Evolutionary conservation across 495 filamentous ascomycete genomes (phyloP), one percentile per base, ranked within the genome.

Genomic region (Neurospora sp.): DNA sequence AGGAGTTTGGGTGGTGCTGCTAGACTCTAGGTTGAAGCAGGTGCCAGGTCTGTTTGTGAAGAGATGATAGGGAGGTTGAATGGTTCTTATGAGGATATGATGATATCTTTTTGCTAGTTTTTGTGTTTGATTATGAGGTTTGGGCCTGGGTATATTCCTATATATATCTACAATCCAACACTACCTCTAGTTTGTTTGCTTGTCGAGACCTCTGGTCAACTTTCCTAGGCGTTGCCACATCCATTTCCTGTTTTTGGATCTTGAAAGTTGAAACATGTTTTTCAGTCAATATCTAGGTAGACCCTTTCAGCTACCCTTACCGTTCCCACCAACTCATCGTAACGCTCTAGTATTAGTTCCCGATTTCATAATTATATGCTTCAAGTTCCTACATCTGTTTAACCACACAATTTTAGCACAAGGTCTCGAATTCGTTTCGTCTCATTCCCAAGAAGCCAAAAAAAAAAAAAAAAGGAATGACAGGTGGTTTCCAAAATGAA

Each of bases 1-100:
- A 82, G 84, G 73, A 91, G 88, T 68, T 76, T 94, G 77, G 84
- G 86, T 73, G 83, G 81, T 41, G 91, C 90, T 35, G 5, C 4
- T 41, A 90, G 88, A n/a, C 41, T 44, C 71, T 82, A 82, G 80
- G 71, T 82, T 71, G 79, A 72, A 75, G 72, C 1, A 20, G n/a
- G 6, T 10, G 12, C 14, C 2, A 1, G 2, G 53, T 31, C 53
- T 16, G 6, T 18, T 35, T 69, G 14, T 18, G 3, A 1, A 7
- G 10, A 22, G 70, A 4, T n/a, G 10, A 18, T 38, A 68, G 18
- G 45, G 9, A 8, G 37, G 9, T 31, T 31, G 53, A 20, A 42
- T 10, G 16, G 61, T 22, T 3, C 22, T 5, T 0, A 20, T 53
- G 20, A 68, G 59, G 35, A 69, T 71, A 8, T 61, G 53, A 65